These are phyloP conservation scores for Solanum dulcamara DNA, from an alignment of 257 asterid species.

Conservation along the genomic window DNA sequence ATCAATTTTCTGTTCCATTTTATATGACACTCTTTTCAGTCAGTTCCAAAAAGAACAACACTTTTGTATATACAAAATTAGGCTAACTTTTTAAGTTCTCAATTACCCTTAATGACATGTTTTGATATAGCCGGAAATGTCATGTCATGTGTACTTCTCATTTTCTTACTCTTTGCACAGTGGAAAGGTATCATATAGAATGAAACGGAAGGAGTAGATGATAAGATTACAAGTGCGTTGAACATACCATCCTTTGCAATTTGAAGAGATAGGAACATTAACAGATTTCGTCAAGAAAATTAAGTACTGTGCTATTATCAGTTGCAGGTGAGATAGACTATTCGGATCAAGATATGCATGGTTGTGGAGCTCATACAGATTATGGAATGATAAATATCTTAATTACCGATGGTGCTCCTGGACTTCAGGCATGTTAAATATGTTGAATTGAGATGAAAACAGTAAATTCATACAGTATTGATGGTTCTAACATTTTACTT, in stretches of 20 bases:
- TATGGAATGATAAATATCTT: slow-evolving; percentile 56
- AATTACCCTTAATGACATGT: too few species aligned
- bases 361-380: slow-evolving; percentile 64
- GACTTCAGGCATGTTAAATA: slow-evolving; percentile 37
- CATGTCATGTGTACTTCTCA: not conserved
- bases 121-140: not conserved
- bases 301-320: not conserved
- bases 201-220: not conserved
- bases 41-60: too few species aligned
- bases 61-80: too few species aligned
- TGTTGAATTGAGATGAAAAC: not conserved
- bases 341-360: slow-evolving; percentile 20
- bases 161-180: not conserved
- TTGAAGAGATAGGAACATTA: not conserved
- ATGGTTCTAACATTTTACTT: not conserved
- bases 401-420: slow-evolving; percentile 33
- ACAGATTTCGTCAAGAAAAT: not conserved
- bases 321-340: slow-evolving; percentile 17
- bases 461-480: not conserved
- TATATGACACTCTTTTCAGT: too few species aligned
- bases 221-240: not conserved
- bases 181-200: not conserved
- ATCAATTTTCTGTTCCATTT: too few species aligned
- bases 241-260: not conserved
- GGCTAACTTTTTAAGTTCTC: too few species aligned